Conservation (phyloP, 257 asterid species). For the Jaltomata sinuosa region DNA sequence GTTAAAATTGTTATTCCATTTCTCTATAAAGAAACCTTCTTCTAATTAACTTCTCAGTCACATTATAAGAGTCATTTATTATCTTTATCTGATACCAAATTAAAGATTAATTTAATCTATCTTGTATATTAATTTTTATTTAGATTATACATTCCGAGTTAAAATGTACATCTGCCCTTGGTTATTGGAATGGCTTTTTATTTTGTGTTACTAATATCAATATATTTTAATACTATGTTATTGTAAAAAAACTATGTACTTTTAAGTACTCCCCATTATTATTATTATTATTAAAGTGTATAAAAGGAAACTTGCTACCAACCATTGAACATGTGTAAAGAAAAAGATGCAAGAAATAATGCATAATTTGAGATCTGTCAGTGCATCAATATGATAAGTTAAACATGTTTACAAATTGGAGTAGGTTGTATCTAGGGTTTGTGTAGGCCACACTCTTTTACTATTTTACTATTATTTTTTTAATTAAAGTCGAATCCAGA, state of each 20-base stretch:
- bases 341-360: neutral
- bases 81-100: no score
- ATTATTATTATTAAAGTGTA: neutral
- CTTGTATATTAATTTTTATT: no score
- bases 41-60: no score
- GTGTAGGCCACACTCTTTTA: neutral
- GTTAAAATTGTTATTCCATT: no score
- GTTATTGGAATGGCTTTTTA: no score
- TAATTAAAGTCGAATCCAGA: neutral
- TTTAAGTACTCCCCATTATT: neutral
- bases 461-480: neutral
- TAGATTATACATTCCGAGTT: no score
- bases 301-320: neutral
- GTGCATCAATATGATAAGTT: neutral
- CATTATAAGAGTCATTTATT: no score
- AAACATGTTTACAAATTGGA: neutral
- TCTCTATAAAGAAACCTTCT: no score
- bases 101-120: no score
- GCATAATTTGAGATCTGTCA: neutral
- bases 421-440: neutral
- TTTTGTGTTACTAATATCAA: neutral
- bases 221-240: neutral
- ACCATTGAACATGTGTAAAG: neutral
- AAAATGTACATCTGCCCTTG: no score
- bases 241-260: neutral